Base-by-base conservation (phyloP, 2,329 filamentous ascomycete species). In the Sarocladium strictum region DNA sequence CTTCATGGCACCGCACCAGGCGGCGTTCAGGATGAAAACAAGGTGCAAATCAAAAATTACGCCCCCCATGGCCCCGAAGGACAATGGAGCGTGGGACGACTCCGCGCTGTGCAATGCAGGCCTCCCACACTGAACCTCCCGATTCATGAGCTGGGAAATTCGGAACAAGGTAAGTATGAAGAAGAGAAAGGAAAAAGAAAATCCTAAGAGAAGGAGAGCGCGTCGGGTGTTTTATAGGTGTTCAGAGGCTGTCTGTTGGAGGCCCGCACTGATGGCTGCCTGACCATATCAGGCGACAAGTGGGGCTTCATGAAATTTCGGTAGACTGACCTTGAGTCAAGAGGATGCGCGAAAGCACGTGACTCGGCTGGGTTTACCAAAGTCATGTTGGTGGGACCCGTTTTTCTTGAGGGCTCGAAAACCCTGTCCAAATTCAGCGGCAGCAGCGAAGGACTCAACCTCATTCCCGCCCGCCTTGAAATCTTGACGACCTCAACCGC, bases 91-190 rank as follows among this genome's bases (percentile, higher is more conserved):
- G 62, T 64, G 65, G 69, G 67, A 69, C 63, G 68, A 74, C 73
- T 69, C 75, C 75, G 70, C 75, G 73, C 65, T 75, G 75, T 79
- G 75, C 75, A 75, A 77, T 78, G 75, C 74, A 78, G 75, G 73
- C 69, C 68, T 69, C 66, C 71, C 69, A 62, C 62, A 64, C 70
- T 76, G 69, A 66, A 61, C 60, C 55, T 62, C 62, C 64, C 67
- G 59, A 64, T 71, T 73, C 71, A 59, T 77, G 75, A 78, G 65
- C 75, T 63, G 64, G 66, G 63, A 59, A 60, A 57, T 62, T 64
- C 69, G 65, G 65, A 67, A 69, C 67, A 77, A 78, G 50, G 50
- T 53, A 53, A 53, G 50, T 53, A 53, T 53, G 35, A 53, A 40
- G 50, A 40, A 53, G 35, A 53, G 50, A 53, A 40, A 40, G 17